These are phyloP conservation scores for Oryza rufipogon DNA, from an alignment of 176 grass and related monocot genomes.

Conservation along the genomic window DNA sequence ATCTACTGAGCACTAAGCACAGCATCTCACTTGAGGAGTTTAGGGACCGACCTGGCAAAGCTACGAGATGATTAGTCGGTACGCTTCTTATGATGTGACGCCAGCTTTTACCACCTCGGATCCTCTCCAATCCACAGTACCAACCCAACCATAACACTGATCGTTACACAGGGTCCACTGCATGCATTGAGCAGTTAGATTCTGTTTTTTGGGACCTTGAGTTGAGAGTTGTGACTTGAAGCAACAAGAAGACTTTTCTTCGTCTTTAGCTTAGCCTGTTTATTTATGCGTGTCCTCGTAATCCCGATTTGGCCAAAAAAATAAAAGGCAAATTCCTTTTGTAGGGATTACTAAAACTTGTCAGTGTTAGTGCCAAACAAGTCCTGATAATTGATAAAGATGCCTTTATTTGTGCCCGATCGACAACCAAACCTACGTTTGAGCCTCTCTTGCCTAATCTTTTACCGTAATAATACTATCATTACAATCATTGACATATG, in stretches of 20 bases:
- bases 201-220: conserved; percentile 1
- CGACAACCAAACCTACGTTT: neutral
- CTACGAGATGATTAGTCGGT: neutral
- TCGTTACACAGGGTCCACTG: neutral
- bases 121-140: conserved; percentile 19
- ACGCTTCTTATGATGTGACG: conserved; percentile 31
- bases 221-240: conserved; percentile 12
- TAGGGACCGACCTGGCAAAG: neutral
- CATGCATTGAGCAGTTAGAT: neutral
- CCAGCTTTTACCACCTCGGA: conserved; percentile 24
- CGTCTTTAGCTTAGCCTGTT: neutral
- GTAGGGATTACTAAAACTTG: neutral
- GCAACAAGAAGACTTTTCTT: neutral
- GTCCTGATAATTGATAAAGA: neutral
- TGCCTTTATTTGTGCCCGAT: neutral
- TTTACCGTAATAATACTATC: no score
- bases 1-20: neutral
- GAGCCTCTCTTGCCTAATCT: neutral
- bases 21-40: conserved; percentile 7
- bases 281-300: neutral
- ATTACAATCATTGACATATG: no score
- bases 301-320: neutral
- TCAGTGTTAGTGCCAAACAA: neutral
- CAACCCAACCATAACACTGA: neutral
- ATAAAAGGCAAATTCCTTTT: neutral